phyloP scores from a whole-genome alignment of 139 green algal genomes.

The Chlamydomonas asymmetrica region DNA sequence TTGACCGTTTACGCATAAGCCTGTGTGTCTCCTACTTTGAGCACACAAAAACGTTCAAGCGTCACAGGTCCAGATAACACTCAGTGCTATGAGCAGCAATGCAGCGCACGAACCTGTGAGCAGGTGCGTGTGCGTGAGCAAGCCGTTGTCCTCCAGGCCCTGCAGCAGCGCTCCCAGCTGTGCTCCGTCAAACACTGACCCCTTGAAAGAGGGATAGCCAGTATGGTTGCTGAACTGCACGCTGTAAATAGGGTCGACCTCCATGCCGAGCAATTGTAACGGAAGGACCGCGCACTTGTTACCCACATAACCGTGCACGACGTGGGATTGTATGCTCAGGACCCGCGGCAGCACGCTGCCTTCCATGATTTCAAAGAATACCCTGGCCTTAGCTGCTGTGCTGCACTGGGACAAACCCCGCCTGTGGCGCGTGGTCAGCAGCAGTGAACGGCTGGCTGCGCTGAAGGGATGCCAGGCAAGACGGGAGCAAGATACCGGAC shows the following conservation, averaged over 20 bases:
- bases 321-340: conserved; percentile 84
- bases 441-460: background rate
- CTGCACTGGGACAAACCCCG: background rate
- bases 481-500: too few species aligned
- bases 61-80: background rate
- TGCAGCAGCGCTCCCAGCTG: conserved; percentile 57
- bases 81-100: background rate
- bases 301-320: conserved; percentile 90
- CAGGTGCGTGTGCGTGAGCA: conserved; percentile 89
- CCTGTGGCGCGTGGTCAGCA: background rate
- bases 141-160: conserved; percentile 82
- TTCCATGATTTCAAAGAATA: conserved; percentile 4
- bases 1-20: too few species aligned
- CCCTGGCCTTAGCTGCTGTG: too few species aligned
- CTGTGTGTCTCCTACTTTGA: too few species aligned
- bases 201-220: conserved; percentile 74
- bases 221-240: conserved; percentile 92
- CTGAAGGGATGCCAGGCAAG: too few species aligned
- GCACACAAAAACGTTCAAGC: too few species aligned
- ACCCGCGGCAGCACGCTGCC: conserved; percentile 48
- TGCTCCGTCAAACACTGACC: conserved; percentile 70
- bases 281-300: conserved; percentile 90
- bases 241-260: conserved; percentile 83
- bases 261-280: conserved; percentile 90
- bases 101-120: conserved; percentile 75